Conservation (phyloP, 352 stramenopile species). For the Phytophthora megakarya region DNA sequence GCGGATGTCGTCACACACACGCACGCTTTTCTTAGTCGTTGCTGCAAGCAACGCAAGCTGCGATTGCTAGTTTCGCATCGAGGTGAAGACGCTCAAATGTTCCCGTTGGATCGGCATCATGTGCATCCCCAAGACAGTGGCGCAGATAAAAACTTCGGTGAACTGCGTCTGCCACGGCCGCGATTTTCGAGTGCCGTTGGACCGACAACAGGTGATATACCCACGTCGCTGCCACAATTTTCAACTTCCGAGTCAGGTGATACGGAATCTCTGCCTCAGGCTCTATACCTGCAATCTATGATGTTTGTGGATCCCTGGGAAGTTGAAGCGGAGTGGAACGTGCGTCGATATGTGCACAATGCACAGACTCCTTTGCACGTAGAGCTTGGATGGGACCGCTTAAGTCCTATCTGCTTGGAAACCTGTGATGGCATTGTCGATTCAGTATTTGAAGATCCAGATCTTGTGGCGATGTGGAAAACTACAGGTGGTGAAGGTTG, state of each 20-base stretch:
- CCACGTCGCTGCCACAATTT: constrained; percentile 5
- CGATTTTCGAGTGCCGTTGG: constrained; percentile 17
- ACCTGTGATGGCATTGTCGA: constrained; percentile 69
- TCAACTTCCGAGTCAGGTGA: constrained; percentile 25
- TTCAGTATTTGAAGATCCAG: constrained; percentile 61
- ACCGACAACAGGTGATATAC: constrained; percentile 15
- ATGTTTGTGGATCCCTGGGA: constrained; percentile 88
- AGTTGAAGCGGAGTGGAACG: constrained; percentile 71
- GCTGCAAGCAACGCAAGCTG: constrained; percentile 76
- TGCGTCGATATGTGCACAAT: constrained; percentile 68
- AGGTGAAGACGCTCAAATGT: constrained; percentile 57
- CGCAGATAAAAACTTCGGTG: constrained; percentile 7
- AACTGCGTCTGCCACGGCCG: constrained; percentile 4
- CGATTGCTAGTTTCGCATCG: constrained; percentile 67
- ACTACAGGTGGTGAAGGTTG: constrained; percentile 71
- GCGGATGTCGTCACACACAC: constrained; percentile 34
- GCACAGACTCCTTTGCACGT: constrained; percentile 49
- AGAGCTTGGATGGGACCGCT: constrained; percentile 76
- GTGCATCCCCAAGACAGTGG: constrained; percentile 4
- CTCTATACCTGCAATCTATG: constrained; percentile 57
- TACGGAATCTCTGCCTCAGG: constrained; percentile 21
- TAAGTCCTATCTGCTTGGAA: constrained; percentile 68
- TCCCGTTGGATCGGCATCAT: constrained; percentile 37
- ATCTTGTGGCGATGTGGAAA: constrained; percentile 78
- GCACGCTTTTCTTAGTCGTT: constrained; percentile 68